These are phyloP conservation scores for Candida smagusa DNA, from an alignment of 1,139 yeast species.

Conservation along the genomic window DNA sequence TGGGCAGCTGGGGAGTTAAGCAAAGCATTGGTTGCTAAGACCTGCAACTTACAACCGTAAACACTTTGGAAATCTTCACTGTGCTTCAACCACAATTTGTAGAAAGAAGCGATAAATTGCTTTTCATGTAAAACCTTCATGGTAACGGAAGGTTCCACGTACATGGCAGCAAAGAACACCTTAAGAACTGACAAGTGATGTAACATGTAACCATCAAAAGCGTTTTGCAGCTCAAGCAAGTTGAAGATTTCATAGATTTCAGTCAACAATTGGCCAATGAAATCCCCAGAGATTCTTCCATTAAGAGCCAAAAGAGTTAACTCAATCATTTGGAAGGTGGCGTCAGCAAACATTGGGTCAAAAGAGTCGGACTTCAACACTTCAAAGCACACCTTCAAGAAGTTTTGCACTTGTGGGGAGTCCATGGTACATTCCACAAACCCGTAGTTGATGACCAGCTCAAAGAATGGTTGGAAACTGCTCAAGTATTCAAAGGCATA, in stretches of 20 bases:
- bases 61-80: slow-evolving; percentile 50
- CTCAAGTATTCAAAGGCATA: slow-evolving; percentile 54
- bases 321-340: slow-evolving; percentile 42
- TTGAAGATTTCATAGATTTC: slow-evolving; percentile 37
- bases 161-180: slow-evolving; percentile 39
- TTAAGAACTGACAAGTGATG: slow-evolving; percentile 45
- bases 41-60: slow-evolving; percentile 55
- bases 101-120: slow-evolving; percentile 35
- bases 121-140: slow-evolving; percentile 37
- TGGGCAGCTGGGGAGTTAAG: slow-evolving; percentile 16
- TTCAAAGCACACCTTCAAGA: slow-evolving; percentile 37
- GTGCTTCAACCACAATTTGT: slow-evolving; percentile 49
- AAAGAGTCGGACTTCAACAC: slow-evolving; percentile 32
- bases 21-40: slow-evolving; percentile 38
- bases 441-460: slow-evolving; percentile 46
- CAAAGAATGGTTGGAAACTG: slow-evolving; percentile 48
- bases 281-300: slow-evolving; percentile 27
- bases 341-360: slow-evolving; percentile 43
- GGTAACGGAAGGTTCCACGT: slow-evolving; percentile 39
- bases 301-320: slow-evolving; percentile 38
- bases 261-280: slow-evolving; percentile 32
- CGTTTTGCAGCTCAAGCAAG: slow-evolving; percentile 34
- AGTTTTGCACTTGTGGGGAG: slow-evolving; percentile 36
- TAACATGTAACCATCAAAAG: slow-evolving; percentile 48
- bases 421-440: slow-evolving; percentile 38